Base-by-base conservation (phyloP, 306 rosid species). In the Vigna trinervia region DNA sequence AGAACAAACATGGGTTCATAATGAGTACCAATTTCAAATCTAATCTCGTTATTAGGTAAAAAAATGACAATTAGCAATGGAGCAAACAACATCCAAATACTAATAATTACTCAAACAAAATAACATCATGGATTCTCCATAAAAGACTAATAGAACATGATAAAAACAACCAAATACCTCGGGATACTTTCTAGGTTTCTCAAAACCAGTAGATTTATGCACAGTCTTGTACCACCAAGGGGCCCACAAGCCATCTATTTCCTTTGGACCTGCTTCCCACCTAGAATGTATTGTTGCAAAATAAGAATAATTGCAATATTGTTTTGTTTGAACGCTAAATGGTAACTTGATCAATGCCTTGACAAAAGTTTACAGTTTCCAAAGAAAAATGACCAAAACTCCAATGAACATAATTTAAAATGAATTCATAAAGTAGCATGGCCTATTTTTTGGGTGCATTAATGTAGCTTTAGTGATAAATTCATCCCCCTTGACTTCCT, bases 211-310 rank as follows among this genome's bases (percentile, higher is more conserved):
- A 22, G 96, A 87, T 83, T 83, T 83, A 48, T 90, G 92, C 73
- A 92, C 82, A 66, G 74, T 62, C 48, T 17, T 79, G 39, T 92
- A 92, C 97, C 97, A 92, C 93, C 97, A 92, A 60, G 96, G 93
- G 50, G 92, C 92, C 97, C 97, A 90, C 73, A 83, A 26, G 46
- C 97, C 96, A 86, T 92, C 97, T 78, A 90, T 39, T 76, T 88
- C 80, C 83, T 87, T 92, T 38, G 90, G 89, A 70, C 97, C 96
- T 80, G 93, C 90, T 78, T 89, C 90, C 96, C 97, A 90, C 74
- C 97, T 92, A 86, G 69, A 57, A 82, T 74, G 51, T 36, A 60
- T 43, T 72, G 12, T 45, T 43, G 56, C 22, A 48, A 28, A 47
- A 77, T 26, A 67, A 45, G 20, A 67, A 45, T 12, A 45, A 23